Conservation (phyloP, 768 basidiomycete species). For the Tylopilus felleus region DNA sequence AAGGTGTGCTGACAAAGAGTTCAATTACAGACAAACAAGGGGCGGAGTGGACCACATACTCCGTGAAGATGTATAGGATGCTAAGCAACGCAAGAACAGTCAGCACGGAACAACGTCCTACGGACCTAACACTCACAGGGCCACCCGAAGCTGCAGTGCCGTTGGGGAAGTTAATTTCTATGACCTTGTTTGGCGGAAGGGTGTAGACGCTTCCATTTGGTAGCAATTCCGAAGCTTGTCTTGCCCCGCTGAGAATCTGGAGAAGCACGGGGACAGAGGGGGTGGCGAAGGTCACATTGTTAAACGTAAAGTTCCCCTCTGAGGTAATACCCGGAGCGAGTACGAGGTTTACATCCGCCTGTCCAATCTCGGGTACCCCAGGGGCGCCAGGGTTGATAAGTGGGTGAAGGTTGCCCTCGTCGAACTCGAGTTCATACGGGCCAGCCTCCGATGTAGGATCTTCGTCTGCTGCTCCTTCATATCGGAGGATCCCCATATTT, state of each 20-base stretch:
- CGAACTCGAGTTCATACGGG: background rate
- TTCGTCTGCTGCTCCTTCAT: background rate
- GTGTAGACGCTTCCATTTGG: background rate
- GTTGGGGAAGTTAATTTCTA: background rate
- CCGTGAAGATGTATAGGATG: background rate
- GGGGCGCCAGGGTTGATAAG: background rate
- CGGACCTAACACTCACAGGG: background rate
- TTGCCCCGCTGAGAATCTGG: background rate
- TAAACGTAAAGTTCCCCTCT: background rate
- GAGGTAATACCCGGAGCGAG: background rate
- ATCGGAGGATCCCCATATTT: background rate
- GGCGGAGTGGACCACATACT: background rate
- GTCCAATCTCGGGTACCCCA: background rate
- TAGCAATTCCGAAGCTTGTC: background rate
- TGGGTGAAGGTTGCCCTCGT: background rate
- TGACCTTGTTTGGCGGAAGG: background rate
- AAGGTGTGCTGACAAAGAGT: background rate
- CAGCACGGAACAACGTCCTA: background rate
- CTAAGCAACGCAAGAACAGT: background rate
- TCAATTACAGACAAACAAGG: background rate
- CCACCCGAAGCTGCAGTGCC: background rate
- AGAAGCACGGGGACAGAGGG: background rate
- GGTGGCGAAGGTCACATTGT: background rate
- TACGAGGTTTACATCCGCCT: background rate
- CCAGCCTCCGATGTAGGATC: background rate